A percentile compares a stretch with the other conserved stretches of the same genome.
Evolutionary conservation across 23 red algal genomes (phyloP).

Genomic region (Gracilaria gracilis): DNA sequence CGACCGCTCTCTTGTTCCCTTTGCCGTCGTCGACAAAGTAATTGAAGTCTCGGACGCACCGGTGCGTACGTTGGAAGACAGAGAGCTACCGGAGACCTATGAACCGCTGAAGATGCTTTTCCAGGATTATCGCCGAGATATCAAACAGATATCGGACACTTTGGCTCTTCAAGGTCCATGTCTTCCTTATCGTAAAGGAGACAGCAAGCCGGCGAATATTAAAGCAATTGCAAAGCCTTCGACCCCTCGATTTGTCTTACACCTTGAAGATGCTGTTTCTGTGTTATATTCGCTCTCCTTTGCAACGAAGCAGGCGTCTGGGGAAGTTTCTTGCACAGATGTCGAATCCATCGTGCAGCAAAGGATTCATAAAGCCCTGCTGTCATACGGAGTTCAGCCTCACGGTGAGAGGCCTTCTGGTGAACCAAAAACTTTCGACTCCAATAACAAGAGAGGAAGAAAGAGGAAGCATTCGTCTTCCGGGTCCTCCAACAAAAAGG

Average conservation of each 20-base stretch:
- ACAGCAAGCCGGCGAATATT: background rate
- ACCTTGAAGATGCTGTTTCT: constrained; percentile 21
- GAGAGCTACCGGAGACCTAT: background rate
- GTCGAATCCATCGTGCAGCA: no score
- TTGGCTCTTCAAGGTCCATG: background rate
- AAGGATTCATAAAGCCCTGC: no score
- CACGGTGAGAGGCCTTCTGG: no score
- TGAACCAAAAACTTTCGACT: no score
- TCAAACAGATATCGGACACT: background rate
- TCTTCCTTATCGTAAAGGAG: background rate
- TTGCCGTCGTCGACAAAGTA: constrained; percentile 2
- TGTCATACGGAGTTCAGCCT: no score
- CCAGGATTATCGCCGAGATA: background rate
- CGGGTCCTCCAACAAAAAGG: no score
- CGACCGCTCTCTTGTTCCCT: background rate
- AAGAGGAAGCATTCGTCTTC: no score
- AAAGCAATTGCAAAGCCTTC: background rate
- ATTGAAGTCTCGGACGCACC: background rate
- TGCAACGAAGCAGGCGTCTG: background rate
- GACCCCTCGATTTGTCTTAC: background rate
- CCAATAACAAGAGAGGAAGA: no score
- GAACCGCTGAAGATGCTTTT: no score
- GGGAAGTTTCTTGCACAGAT: no score
- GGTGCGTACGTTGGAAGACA: background rate
- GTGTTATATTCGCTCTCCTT: background rate